These are phyloP conservation scores for Leishmania amazonensis DNA, from an alignment of 208 protist species.

Conservation along the genomic window DNA sequence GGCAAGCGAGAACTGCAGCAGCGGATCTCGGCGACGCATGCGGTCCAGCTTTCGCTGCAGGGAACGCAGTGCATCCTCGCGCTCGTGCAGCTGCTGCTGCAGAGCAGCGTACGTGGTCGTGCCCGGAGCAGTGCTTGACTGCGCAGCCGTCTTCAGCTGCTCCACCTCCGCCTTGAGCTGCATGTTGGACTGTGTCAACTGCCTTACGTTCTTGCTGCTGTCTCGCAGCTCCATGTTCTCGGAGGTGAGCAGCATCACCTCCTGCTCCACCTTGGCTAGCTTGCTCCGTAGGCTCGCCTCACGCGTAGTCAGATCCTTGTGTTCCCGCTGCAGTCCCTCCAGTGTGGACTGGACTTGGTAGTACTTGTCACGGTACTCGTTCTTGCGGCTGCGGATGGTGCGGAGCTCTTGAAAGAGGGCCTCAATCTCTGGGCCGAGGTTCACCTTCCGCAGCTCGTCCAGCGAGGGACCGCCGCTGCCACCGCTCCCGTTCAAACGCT, in stretches of 20 bases:
- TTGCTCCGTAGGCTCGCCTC: slow-evolving; percentile 62
- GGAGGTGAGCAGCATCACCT: slow-evolving; percentile 85
- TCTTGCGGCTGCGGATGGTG: slow-evolving; percentile 76
- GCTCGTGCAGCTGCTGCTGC: slow-evolving; percentile 53
- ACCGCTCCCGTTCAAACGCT: background rate
- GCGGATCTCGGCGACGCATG: slow-evolving; percentile 72
- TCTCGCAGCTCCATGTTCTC: slow-evolving; percentile 88
- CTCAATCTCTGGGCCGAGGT: slow-evolving; percentile 89
- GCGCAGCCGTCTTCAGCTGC: slow-evolving; percentile 29
- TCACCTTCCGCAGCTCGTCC: slow-evolving; percentile 83
- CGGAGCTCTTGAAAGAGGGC: slow-evolving; percentile 83
- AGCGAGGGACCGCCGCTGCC: slow-evolving; percentile 52
- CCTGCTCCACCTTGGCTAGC: slow-evolving; percentile 73
- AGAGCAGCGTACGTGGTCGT: slow-evolving; percentile 42
- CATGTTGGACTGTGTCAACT: slow-evolving; percentile 48
- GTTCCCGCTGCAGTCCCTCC: slow-evolving; percentile 38
- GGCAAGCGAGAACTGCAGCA: slow-evolving; percentile 82
- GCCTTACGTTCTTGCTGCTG: slow-evolving; percentile 50
- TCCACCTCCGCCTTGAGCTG: slow-evolving; percentile 46
- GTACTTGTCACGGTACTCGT: slow-evolving; percentile 80
- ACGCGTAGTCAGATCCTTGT: slow-evolving; percentile 31
- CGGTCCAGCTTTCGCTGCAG: slow-evolving; percentile 86
- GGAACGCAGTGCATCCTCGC: slow-evolving; percentile 70
- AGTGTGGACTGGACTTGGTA: slow-evolving; percentile 34
- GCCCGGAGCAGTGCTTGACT: slow-evolving; percentile 30